A percentile compares a stretch with the other conserved stretches of the same genome.
Evolutionary conservation across 164 flowering plant species (phyloP).

Genomic region (Malania oleifera): DNA sequence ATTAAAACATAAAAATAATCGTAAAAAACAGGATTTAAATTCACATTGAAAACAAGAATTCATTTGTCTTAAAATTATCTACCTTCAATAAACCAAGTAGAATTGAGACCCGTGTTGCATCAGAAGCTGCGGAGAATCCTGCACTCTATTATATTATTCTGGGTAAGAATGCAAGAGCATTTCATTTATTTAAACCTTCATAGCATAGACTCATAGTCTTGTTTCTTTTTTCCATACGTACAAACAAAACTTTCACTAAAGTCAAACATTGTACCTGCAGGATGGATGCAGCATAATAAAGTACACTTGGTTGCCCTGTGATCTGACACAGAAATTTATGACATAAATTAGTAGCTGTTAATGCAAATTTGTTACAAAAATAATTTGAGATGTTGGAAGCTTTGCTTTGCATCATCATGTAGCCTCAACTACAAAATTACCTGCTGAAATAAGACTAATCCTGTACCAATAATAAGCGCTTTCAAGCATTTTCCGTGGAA

Average conservation of each 20-base stretch:
- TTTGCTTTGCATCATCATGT: neutral
- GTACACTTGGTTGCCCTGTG: constrained; percentile 98
- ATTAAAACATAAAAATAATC: neutral
- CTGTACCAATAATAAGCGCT: constrained; percentile 84
- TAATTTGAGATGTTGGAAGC: neutral
- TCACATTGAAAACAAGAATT: neutral
- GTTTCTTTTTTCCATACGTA: too few relatives aligned
- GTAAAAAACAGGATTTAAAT: neutral
- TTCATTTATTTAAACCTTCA: neutral
- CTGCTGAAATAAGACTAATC: constrained; percentile 93
- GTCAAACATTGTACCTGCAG: constrained; percentile 56
- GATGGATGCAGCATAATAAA: constrained; percentile 93
- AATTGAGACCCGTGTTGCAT: constrained; percentile 91
- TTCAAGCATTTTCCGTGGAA: constrained; percentile 88
- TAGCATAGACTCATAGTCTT: neutral
- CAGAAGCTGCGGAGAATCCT: constrained; percentile 93
- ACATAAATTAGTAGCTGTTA: neutral
- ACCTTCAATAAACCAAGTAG: constrained; percentile 90
- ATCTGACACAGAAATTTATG: constrained; percentile 45
- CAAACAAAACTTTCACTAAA: neutral
- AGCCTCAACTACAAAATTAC: constrained; percentile 25
- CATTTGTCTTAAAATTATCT: neutral
- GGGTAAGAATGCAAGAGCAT: constrained; percentile 8
- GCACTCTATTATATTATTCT: constrained; percentile 54
- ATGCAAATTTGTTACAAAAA: neutral